A percentile compares a stretch with the other conserved stretches of the same genome.
Evolutionary conservation across 2,329 filamentous ascomycete genomes (phyloP).

Genomic region (Aspergillus ustus): DNA sequence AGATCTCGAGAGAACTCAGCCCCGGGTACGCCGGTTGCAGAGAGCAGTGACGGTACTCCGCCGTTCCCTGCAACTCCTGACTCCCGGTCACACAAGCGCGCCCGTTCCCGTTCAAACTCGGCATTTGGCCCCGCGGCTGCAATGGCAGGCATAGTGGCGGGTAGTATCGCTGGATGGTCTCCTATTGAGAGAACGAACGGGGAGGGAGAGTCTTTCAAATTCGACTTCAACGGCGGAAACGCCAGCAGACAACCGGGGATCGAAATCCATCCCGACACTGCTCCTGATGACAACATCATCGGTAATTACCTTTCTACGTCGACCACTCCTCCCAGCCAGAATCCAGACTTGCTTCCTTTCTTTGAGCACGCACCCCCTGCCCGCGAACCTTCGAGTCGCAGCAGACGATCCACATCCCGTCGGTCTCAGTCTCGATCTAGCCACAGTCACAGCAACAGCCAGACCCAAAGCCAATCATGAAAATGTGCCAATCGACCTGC

Average conservation of each 20-base stretch:
- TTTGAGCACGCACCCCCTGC: slow-evolving; percentile 48
- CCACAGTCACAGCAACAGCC: slow-evolving; percentile 28
- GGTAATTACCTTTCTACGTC: slow-evolving; percentile 39
- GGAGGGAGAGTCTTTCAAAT: slow-evolving; percentile 42
- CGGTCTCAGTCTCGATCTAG: slow-evolving; percentile 39
- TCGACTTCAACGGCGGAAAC: slow-evolving; percentile 43
- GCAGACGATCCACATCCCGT: slow-evolving; percentile 41
- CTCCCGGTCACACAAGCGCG: slow-evolving; percentile 52
- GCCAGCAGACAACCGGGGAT: slow-evolving; percentile 49
- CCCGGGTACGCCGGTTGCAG: slow-evolving; percentile 61
- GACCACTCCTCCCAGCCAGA: slow-evolving; percentile 51
- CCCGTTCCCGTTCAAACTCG: slow-evolving; percentile 63
- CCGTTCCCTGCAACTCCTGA: slow-evolving; percentile 59
- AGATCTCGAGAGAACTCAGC: slow-evolving; percentile 50
- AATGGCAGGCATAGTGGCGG: slow-evolving; percentile 70
- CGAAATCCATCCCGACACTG: slow-evolving; percentile 53
- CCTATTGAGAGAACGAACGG: slow-evolving; percentile 57
- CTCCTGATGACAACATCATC: slow-evolving; percentile 51
- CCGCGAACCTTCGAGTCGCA: slow-evolving; percentile 39
- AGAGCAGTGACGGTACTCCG: slow-evolving; percentile 41
- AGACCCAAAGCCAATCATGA: background rate
- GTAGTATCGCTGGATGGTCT: slow-evolving; percentile 68
- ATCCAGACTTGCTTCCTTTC: slow-evolving; percentile 49
- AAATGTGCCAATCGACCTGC: background rate
- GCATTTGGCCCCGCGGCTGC: slow-evolving; percentile 64